Conservation (phyloP, 306 rosid genomes). For the Senna siamea region DNA sequence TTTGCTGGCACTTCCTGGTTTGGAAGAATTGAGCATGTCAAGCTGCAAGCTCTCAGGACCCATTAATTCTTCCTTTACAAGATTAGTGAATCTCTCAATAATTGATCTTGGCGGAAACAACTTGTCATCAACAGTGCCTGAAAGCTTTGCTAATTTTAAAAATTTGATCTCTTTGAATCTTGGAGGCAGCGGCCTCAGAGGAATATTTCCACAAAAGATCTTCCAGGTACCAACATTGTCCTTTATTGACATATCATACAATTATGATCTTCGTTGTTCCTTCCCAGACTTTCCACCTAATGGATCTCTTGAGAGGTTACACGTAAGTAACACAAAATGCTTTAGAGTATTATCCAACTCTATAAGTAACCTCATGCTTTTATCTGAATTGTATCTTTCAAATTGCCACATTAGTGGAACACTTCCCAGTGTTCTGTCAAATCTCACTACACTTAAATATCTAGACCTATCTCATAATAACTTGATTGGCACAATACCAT, state of each 20-base stretch:
- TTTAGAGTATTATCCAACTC: conserved; percentile 35
- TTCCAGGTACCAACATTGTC: conserved; percentile 33
- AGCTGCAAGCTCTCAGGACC: conserved; percentile 20
- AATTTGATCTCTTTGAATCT: conserved; percentile 20
- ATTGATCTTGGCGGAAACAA: not conserved
- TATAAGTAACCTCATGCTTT: conserved; percentile 14
- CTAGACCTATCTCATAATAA: not conserved
- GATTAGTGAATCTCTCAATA: not conserved
- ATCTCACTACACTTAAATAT: conserved; percentile 27
- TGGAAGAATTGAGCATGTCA: conserved; percentile 23
- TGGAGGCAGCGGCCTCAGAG: not conserved
- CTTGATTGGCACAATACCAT: not conserved
- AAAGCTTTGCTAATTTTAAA: conserved; percentile 19
- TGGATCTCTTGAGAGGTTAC: conserved; percentile 1
- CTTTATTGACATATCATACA: conserved; percentile 8
- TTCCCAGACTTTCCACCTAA: conserved; percentile 39
- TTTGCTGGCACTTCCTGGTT: not conserved
- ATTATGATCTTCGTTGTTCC: not conserved
- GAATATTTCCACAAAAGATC: conserved; percentile 32
- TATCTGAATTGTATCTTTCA: conserved; percentile 28
- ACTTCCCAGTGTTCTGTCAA: conserved; percentile 33
- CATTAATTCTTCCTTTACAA: not conserved
- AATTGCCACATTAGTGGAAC: conserved; percentile 9
- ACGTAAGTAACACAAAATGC: not conserved
- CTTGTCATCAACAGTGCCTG: conserved; percentile 28